Percentiles rank a stretch among this genome's conserved stretches.
Evolutionary conservation across 2,329 filamentous ascomycete genomes (phyloP).

Genomic region (Polytolypa hystricis): DNA sequence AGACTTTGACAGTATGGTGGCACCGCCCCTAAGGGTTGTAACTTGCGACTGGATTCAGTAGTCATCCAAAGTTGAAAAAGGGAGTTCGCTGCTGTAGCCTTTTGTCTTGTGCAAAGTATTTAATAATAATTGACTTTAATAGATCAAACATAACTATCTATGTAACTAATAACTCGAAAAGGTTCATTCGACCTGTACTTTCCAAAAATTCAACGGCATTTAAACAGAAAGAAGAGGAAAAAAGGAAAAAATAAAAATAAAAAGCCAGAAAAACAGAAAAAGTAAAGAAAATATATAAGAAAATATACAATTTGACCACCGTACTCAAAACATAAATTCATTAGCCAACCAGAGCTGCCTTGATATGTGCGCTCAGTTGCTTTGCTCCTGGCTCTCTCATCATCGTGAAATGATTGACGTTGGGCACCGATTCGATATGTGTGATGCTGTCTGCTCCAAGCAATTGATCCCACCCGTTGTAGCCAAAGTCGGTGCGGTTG

Average conservation of each 20-base stretch:
- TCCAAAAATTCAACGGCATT: neutral
- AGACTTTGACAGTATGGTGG: no score
- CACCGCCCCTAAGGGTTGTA: no score
- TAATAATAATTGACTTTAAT: no score
- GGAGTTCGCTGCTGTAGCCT: no score
- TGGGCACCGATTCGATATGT: neutral
- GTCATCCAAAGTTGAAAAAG: no score
- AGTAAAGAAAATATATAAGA: neutral
- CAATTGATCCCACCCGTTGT: conserved; percentile 3
- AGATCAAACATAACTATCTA: no score
- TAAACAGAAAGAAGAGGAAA: neutral
- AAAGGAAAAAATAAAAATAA: neutral
- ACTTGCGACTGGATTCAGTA: no score
- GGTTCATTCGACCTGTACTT: neutral
- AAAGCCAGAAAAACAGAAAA: neutral
- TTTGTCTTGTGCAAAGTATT: no score
- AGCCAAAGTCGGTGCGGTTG: conserved; percentile 8
- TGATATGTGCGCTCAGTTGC: neutral
- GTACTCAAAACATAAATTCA: neutral
- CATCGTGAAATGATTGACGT: conserved; percentile 11
- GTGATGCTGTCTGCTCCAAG: conserved; percentile 4
- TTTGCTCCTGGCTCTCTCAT: conserved; percentile 2
- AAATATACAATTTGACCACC: neutral
- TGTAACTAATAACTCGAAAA: no score
- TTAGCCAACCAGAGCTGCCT: no score